Percentiles rank a stretch among this genome's conserved stretches.
phyloP scores from a whole-genome alignment of 306 rosid species.

The Begonia peltatifolia region DNA sequence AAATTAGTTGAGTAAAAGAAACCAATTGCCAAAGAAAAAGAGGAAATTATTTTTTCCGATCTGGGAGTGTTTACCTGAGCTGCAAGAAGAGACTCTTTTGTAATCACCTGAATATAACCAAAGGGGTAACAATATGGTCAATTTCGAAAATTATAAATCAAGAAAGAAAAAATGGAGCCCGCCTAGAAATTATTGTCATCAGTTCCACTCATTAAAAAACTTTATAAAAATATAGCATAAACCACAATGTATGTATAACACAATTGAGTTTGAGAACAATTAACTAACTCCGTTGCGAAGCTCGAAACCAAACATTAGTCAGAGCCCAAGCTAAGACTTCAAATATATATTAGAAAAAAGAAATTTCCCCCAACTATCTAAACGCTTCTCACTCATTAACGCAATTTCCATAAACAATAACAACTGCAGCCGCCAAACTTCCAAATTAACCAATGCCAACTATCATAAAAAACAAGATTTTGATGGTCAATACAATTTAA shows the following conservation, averaged over 20 bases:
- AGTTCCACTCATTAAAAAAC: no score
- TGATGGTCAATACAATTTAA: background rate
- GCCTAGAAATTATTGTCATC: no score
- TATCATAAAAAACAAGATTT: background rate
- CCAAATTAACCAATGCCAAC: background rate
- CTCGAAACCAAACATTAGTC: background rate
- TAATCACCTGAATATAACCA: constrained; percentile 49
- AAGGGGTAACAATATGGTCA: constrained; percentile 8
- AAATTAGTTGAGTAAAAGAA: background rate
- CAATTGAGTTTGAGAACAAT: background rate
- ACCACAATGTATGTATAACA: background rate
- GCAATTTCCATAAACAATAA: no score
- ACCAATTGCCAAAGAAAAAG: background rate
- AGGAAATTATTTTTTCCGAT: background rate
- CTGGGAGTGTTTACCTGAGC: constrained; percentile 51
- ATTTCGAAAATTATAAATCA: background rate
- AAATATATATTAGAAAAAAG: background rate
- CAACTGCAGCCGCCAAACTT: no score
- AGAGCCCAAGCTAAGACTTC: background rate
- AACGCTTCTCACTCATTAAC: background rate
- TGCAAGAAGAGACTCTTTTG: constrained; percentile 48
- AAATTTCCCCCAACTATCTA: background rate
- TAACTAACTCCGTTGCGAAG: background rate
- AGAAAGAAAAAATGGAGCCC: background rate
- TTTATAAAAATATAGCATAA: background rate